Percentiles rank a stretch among this genome's conserved stretches.
phyloP scores from a whole-genome alignment of 352 stramenopile genomes.

The Phytophthora aleatoria region DNA sequence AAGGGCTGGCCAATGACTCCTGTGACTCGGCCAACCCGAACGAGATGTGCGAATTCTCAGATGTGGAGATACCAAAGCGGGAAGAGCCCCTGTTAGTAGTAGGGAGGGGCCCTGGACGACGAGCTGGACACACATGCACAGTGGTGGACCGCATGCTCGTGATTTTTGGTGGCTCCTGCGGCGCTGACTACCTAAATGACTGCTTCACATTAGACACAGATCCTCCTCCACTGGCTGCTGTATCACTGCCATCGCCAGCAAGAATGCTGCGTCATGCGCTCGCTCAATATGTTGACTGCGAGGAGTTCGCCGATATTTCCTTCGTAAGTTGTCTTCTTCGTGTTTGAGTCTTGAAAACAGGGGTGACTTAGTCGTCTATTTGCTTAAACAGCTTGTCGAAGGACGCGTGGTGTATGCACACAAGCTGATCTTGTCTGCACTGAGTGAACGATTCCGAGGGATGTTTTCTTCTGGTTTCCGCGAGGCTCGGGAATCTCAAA shows the following conservation, averaged over 20 bases:
- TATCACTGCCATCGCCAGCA: slow-evolving; percentile 79
- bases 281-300: slow-evolving; percentile 90
- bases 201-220: slow-evolving; percentile 96
- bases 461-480: slow-evolving; percentile 96
- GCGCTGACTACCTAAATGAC: slow-evolving; percentile 94
- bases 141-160: slow-evolving; percentile 93
- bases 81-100: slow-evolving; percentile 83
- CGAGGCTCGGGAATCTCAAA: slow-evolving; percentile 81
- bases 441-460: slow-evolving; percentile 93
- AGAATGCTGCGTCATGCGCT: slow-evolving; percentile 79
- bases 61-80: slow-evolving; percentile 29
- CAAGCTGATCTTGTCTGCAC: slow-evolving; percentile 93
- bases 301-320: slow-evolving; percentile 95
- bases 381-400: slow-evolving; percentile 82
- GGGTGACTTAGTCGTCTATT: slow-evolving; percentile 8
- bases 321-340: slow-evolving; percentile 66
- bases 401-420: slow-evolving; percentile 92
- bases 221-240: slow-evolving; percentile 77
- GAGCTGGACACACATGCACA: slow-evolving; percentile 94
- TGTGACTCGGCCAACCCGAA: slow-evolving; percentile 66
- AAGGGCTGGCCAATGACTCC: slow-evolving; percentile 27
- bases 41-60: slow-evolving; percentile 50
- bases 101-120: slow-evolving; percentile 84
- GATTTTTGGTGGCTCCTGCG: slow-evolving; percentile 93
- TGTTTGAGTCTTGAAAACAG: slow-evolving; percentile 3